These are phyloP conservation scores for Lagerstroemia speciosa DNA, from an alignment of 345 rosid species.

Conservation along the genomic window DNA sequence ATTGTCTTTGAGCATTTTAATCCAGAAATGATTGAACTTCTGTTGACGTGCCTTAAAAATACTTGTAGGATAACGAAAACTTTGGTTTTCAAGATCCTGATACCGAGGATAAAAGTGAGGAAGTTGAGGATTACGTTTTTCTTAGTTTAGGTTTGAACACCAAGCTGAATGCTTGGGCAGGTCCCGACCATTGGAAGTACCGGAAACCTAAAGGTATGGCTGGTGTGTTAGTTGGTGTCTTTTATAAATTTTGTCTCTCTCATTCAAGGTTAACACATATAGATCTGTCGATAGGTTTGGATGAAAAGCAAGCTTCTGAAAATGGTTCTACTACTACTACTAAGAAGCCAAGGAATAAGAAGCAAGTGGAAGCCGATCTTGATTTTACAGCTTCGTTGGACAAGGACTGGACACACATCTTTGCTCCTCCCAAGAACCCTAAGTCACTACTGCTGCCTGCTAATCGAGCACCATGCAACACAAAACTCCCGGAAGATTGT, in stretches of 20 bases:
- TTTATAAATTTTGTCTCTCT: not conserved
- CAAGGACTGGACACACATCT: slow-evolving; percentile 50
- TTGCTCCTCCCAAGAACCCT: slow-evolving; percentile 76
- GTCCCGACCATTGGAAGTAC: slow-evolving; percentile 97
- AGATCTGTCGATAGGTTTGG: slow-evolving; percentile 29
- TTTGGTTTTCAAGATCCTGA: slow-evolving; percentile 34
- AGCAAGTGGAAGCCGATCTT: slow-evolving; percentile 53
- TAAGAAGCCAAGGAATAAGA: slow-evolving; percentile 57
- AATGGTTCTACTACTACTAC: slow-evolving; percentile 33
- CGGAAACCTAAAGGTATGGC: slow-evolving; percentile 57
- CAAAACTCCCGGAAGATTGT: slow-evolving; percentile 88
- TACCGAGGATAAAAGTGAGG: slow-evolving; percentile 42
- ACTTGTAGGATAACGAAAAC: slow-evolving; percentile 47
- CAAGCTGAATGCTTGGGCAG: slow-evolving; percentile 94
- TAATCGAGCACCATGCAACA: slow-evolving; percentile 47
- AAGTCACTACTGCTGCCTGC: slow-evolving; percentile 68
- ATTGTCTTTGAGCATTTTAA: not conserved
- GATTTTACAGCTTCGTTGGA: slow-evolving; percentile 74
- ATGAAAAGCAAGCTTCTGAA: slow-evolving; percentile 38
- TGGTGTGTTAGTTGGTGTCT: slow-evolving; percentile 4
- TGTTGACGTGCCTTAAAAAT: not conserved
- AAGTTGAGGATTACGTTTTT: slow-evolving; percentile 56
- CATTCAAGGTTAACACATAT: not conserved
- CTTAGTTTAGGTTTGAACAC: slow-evolving; percentile 56
- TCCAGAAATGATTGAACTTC: not conserved